Conservation (phyloP, 164 flowering plant species). For the Vitis riparia region DNA sequence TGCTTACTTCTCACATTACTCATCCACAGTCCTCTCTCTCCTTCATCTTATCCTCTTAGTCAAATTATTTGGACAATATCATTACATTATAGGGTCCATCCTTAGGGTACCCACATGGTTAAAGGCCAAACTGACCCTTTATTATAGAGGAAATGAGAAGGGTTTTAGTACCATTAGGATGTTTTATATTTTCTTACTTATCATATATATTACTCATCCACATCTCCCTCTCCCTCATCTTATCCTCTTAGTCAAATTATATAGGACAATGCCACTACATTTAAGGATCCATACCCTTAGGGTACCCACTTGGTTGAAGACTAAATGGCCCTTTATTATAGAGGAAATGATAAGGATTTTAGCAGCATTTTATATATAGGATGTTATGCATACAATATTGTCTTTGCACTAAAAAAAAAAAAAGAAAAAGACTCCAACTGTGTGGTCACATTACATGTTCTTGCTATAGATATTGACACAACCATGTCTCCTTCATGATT, state of each 20-base stretch:
- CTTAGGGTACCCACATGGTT: neutral
- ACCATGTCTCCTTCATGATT: slow-evolving; percentile 4
- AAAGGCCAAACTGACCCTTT: neutral
- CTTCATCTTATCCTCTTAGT: slow-evolving; percentile 11
- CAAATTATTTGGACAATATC: neutral
- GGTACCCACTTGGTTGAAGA: too few relatives aligned
- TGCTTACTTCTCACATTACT: neutral
- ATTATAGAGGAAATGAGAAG: neutral
- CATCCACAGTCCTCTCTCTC: neutral
- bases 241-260: too few relatives aligned
- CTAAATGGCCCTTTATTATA: neutral
- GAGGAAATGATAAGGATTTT: neutral
- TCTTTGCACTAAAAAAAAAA: neutral
- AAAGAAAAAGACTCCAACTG: neutral
- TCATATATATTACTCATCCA: too few relatives aligned
- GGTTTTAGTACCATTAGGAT: too few relatives aligned
- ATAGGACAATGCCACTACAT: too few relatives aligned
- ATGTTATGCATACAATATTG: too few relatives aligned
- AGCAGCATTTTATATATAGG: too few relatives aligned
- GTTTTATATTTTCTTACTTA: too few relatives aligned
- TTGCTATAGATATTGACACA: neutral
- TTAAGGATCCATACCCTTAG: too few relatives aligned
- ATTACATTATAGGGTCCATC: neutral
- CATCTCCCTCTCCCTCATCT: too few relatives aligned
- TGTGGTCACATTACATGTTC: slow-evolving; percentile 5